Percentiles rank a stretch among this genome's conserved stretches.
Evolutionary conservation across 1,284 basidiomycete species (phyloP).

Genomic region (Volvariella volvacea): DNA sequence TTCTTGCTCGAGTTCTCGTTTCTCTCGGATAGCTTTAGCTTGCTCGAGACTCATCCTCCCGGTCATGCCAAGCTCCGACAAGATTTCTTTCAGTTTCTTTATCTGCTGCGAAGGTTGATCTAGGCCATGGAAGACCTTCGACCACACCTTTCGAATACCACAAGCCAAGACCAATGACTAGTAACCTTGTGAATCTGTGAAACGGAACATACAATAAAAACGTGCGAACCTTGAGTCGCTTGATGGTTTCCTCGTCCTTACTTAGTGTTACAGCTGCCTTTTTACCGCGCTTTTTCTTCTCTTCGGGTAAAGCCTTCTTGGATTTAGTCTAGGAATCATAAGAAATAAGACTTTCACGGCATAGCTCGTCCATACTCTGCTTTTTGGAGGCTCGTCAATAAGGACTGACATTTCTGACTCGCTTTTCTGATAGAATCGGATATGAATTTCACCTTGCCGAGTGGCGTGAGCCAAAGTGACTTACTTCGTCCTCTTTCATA

Average conservation of each 20-base stretch:
- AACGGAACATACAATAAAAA: slow-evolving; percentile 1
- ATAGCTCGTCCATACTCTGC: slow-evolving; percentile 19
- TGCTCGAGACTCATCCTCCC: slow-evolving; percentile 74
- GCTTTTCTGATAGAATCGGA: slow-evolving; percentile 32
- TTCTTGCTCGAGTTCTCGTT: slow-evolving; percentile 73
- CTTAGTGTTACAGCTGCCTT: slow-evolving; percentile 17
- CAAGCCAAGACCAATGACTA: slow-evolving; percentile 71
- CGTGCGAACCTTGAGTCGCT: slow-evolving; percentile 45
- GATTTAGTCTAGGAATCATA: not conserved
- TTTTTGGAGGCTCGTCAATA: slow-evolving; percentile 48
- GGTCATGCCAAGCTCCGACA: slow-evolving; percentile 72
- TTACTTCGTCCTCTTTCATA: slow-evolving; percentile 2
- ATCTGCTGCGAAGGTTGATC: slow-evolving; percentile 61
- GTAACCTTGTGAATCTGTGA: not conserved
- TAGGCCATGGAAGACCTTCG: slow-evolving; percentile 63
- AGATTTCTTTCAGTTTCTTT: slow-evolving; percentile 52
- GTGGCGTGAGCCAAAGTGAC: no score
- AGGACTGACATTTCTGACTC: slow-evolving; percentile 59
- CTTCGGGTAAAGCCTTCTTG: slow-evolving; percentile 21
- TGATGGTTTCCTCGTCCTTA: slow-evolving; percentile 56
- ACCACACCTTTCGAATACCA: slow-evolving; percentile 79
- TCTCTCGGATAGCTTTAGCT: slow-evolving; percentile 65
- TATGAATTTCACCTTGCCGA: no score
- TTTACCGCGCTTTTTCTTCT: slow-evolving; percentile 16
- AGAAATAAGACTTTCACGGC: not conserved